Evolutionary conservation across 305 asterid genomes (phyloP).

Genomic region (Solanum chacoense): DNA sequence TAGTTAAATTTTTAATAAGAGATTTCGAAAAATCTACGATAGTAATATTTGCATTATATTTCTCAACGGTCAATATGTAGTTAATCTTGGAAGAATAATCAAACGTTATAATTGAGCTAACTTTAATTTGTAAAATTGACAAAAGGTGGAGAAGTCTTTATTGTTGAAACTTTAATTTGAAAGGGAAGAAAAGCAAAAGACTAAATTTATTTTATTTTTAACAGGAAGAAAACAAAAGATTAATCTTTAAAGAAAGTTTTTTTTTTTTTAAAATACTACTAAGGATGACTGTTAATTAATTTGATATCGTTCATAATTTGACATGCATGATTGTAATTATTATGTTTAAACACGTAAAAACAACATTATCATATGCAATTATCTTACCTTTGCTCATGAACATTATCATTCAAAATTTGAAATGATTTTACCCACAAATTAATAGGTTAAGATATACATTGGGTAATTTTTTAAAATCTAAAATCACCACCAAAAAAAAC

Average conservation of each 20-base stretch:
- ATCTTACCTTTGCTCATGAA: background rate
- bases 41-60: background rate
- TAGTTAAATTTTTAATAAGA: background rate
- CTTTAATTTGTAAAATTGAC: background rate
- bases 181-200: background rate
- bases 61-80: background rate
- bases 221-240: background rate
- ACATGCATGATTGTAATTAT: background rate
- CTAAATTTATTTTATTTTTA: background rate
- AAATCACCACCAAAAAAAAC: background rate
- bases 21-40: background rate
- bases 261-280: background rate
- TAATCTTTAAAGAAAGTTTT: background rate
- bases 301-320: background rate
- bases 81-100: background rate
- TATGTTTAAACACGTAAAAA: background rate
- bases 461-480: background rate
- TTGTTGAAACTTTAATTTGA: background rate
- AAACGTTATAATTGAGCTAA: background rate
- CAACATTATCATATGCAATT: background rate
- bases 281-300: background rate
- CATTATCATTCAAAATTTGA: background rate
- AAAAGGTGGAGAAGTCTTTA: background rate
- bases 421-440: background rate
- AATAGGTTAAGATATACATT: background rate